phyloP scores from a whole-genome alignment of 106 monocot genomes.

The Ottelia alismoides region DNA sequence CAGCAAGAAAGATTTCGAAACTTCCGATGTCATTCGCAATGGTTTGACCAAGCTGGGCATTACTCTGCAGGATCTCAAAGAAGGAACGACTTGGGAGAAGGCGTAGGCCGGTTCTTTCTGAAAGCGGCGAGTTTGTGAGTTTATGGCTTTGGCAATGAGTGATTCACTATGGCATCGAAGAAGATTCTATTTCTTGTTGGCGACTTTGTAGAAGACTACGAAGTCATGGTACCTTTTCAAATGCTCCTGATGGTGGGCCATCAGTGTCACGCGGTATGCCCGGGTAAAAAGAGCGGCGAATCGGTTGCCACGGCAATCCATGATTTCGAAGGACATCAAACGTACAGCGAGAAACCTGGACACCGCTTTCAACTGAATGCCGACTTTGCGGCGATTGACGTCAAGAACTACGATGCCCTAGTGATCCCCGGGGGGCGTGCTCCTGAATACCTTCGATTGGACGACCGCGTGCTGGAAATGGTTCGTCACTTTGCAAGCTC shows the following conservation, averaged over 20 bases:
- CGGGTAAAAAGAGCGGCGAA: conserved; percentile 8
- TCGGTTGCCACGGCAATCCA: conserved; percentile 1
- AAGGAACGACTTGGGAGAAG: too few species aligned
- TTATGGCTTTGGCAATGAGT: too few species aligned
- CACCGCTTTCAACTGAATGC: conserved; percentile 3
- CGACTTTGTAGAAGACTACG: conserved; percentile 16
- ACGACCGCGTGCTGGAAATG: conserved; percentile 2
- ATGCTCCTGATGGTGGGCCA: not conserved
- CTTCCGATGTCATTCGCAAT: too few species aligned
- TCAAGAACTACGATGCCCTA: conserved; percentile 4
- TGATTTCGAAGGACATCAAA: conserved; percentile 5
- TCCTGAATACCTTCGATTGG: conserved; percentile 3
- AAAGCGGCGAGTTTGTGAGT: too few species aligned
- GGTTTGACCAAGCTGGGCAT: too few species aligned
- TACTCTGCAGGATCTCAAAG: too few species aligned
- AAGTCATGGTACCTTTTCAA: conserved; percentile 10
- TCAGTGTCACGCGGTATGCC: conserved; percentile 5
- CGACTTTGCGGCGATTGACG: not conserved
- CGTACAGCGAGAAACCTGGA: conserved; percentile 6
- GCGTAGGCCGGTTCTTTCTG: too few species aligned
- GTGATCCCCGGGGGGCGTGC: conserved; percentile 7
- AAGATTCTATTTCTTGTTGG: too few species aligned
- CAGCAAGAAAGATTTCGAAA: too few species aligned
- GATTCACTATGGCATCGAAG: too few species aligned
- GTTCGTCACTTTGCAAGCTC: conserved; percentile 1